These are phyloP conservation scores for Prunus mira DNA, from an alignment of 306 rosid genomes.

Conservation along the genomic window DNA sequence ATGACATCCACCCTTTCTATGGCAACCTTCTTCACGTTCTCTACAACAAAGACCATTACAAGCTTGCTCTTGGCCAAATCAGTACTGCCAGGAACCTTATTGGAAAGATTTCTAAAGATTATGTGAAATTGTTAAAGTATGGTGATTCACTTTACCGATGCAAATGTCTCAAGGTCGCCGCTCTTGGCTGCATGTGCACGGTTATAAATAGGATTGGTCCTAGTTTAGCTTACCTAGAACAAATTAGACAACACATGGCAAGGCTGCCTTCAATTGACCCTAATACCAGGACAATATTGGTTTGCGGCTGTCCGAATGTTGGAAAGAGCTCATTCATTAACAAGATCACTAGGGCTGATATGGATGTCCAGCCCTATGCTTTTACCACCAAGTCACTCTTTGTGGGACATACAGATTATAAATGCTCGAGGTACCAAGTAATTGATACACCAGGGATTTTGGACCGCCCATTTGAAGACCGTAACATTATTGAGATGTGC, in stretches of 20 bases:
- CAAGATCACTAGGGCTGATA: constrained; percentile 87
- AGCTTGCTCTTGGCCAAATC: constrained; percentile 91
- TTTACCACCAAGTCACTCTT: constrained; percentile 89
- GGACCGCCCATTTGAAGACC: constrained; percentile 88
- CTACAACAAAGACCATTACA: constrained; percentile 88
- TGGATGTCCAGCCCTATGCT: constrained; percentile 88
- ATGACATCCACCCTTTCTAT: constrained; percentile 73
- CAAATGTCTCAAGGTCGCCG: constrained; percentile 81
- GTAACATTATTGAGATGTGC: constrained; percentile 92
- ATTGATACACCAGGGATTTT: constrained; percentile 89
- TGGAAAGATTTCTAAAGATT: constrained; percentile 73
- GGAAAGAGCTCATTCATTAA: constrained; percentile 92
- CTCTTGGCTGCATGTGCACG: constrained; percentile 91
- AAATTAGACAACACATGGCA: constrained; percentile 87
- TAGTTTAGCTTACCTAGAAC: constrained; percentile 84
- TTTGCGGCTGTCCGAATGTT: constrained; percentile 89
- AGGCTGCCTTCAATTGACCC: constrained; percentile 90
- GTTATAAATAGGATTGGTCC: constrained; percentile 82
- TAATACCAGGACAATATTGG: constrained; percentile 65
- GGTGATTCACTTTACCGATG: constrained; percentile 79
- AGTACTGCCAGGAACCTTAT: constrained; percentile 82
- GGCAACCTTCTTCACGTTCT: constrained; percentile 85
- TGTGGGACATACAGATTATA: constrained; percentile 85
- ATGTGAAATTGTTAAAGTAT: constrained; percentile 70
- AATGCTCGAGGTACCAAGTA: constrained; percentile 81